Evolutionary conservation across 805 yeast genomes (phyloP), one percentile per base, ranked within the genome.

Genomic region (Sporopachydermia lactativora): DNA sequence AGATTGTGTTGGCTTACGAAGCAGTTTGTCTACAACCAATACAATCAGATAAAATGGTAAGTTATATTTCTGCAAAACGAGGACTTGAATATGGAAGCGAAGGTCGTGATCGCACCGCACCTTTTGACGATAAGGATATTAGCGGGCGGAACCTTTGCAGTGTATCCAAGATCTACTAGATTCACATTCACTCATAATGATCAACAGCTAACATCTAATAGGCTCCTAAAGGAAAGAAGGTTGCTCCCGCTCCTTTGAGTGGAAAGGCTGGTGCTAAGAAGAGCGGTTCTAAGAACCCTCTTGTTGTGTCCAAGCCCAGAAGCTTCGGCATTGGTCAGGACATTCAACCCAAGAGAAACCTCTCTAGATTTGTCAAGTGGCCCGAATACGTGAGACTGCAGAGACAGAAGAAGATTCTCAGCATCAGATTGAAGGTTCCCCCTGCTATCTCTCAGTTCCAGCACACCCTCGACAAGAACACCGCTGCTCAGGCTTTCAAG

Each of bases 171-270:
- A n/a, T n/a, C n/a, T n/a, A n/a, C n/a, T n/a, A n/a, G n/a, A n/a
- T n/a, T n/a, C n/a, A n/a, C n/a, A n/a, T n/a, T n/a, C n/a, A n/a
- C n/a, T n/a, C n/a, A n/a, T n/a, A n/a, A n/a, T n/a, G n/a, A n/a
- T n/a, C n/a, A n/a, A n/a, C n/a, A n/a, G n/a, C n/a, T n/a, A n/a
- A n/a, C n/a, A n/a, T 24, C 8, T 24, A 64, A 57, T 66, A 68
- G 73, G 77, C 77, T 62, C 70, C 81, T 57, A 73, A 71, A 68
- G 62, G 60, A 53, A 78, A 75, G 74, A 86, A 84, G 77, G 94
- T 85, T 61, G 96, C 96, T 61, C 95, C 96, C 75, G 89, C 96
- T 66, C 98, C 98, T 69, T 81, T 86, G 66, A 86, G 95, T 63
- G 62, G 83, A 59, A 71, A 72, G 64, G 31, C 31, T 24, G 31